phyloP scores from a whole-genome alignment of 73 alveolate genomes.

The Paramecium biaurelia region DNA sequence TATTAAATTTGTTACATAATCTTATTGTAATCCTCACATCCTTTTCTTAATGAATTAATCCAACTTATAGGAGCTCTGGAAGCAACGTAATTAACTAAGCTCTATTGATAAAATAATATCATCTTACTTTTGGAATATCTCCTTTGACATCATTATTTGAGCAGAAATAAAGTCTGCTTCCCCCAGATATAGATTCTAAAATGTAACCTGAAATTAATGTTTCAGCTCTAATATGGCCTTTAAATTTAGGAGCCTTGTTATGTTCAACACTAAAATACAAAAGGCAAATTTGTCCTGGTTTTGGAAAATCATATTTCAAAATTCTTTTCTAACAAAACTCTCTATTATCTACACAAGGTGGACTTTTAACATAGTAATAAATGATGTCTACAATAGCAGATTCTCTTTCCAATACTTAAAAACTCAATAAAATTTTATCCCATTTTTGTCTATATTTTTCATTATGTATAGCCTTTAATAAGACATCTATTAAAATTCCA shows the following conservation, averaged over 20 bases:
- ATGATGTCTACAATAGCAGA: slow-evolving; percentile 54
- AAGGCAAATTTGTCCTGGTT: slow-evolving; percentile 21
- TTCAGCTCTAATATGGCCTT: slow-evolving; percentile 61
- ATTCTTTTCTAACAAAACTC: slow-evolving; percentile 66
- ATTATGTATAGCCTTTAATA: slow-evolving; percentile 58
- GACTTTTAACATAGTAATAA: slow-evolving; percentile 61
- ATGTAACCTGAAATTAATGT: slow-evolving; percentile 66
- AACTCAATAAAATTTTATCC: slow-evolving; percentile 57
- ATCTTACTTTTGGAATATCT: slow-evolving; percentile 37
- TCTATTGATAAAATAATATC: not conserved
- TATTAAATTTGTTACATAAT: not conserved
- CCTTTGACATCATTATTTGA: slow-evolving; percentile 68
- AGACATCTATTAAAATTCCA: not conserved
- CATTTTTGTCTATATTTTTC: slow-evolving; percentile 52
- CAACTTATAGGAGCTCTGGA: slow-evolving; percentile 69
- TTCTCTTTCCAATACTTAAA: slow-evolving; percentile 46
- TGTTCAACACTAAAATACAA: slow-evolving; percentile 60
- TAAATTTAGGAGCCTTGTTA: slow-evolving; percentile 44
- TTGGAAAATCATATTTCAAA: slow-evolving; percentile 43
- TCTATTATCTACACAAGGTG: slow-evolving; percentile 60
- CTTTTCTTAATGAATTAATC: slow-evolving; percentile 57
- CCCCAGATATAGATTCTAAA: slow-evolving; percentile 36
- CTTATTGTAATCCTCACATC: slow-evolving; percentile 47
- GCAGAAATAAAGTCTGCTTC: slow-evolving; percentile 45
- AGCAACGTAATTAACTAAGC: slow-evolving; percentile 59